Evolutionary conservation across 768 basidiomycete species (phyloP), one percentile per base, ranked within the genome.

Genomic region (Mycena albidolilacea): DNA sequence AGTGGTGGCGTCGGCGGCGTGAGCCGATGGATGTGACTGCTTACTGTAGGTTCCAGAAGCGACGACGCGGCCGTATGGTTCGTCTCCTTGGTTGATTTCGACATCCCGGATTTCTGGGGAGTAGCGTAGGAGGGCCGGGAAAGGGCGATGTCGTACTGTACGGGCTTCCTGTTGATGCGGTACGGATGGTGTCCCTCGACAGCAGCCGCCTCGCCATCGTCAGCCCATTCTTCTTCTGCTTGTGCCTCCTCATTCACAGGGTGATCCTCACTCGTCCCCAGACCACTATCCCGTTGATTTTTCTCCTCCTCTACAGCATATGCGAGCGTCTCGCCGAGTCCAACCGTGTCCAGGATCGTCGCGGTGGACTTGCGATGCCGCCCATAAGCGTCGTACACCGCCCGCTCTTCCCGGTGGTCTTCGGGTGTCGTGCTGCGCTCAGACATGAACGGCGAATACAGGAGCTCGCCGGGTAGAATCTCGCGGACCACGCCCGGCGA

Each of bases 291-390:
- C 57, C 74, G 21, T 50, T 50, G 52, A 80, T 78, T 35, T 62
- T 76, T 38, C 75, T 75, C 71, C 74, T 74, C 67, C 55, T 75
- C 71, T 54, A 82, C 82, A 69, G 87, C 82, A 76, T 88, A 87
- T 3, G 86, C 87, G 44, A 95, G 84, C 19, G 90, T 89, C 71
- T 93, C 92, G 10, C 89, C 92, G 9, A 93, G 86, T 12, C 89
- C 91, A 50, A 90, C 88, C 35, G 82, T 86, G 80, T 89, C 87
- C 72, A 87, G 82, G 57, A 86, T 86, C 76, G 76, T 80, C 72
- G 58, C 80, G 75, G 60, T 75, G 52, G 64, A 75, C 66, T 71
- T 71, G 64, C 70, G 70, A 52, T 70, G 50, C 55, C 61, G 68
- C 1, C 7, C 59, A 38, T 72, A 72, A 9, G 39, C 30, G 23